Percentiles rank a stretch among this genome's conserved stretches.
phyloP scores from a whole-genome alignment of 768 basidiomycete genomes.

The Antrodiella citrinella region DNA sequence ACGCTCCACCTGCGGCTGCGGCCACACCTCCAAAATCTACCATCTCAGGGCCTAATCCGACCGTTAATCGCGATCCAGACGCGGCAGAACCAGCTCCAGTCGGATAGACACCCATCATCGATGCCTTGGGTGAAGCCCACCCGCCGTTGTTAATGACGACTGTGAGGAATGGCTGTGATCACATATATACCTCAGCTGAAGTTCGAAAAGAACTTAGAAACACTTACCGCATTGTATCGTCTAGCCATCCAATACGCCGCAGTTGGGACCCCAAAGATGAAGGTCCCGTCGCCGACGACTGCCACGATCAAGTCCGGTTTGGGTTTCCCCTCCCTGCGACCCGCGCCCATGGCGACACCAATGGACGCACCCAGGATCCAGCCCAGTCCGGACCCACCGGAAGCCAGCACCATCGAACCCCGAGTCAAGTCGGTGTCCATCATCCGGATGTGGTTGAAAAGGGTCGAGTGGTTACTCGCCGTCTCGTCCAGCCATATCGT shows the following conservation, averaged over 20 bases:
- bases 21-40: constrained; percentile 60
- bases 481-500: constrained; percentile 54
- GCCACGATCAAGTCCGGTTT: constrained; percentile 46
- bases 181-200: not conserved
- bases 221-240: constrained; percentile 53
- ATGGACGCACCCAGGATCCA: constrained; percentile 62
- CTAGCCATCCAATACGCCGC: constrained; percentile 69
- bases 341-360: constrained; percentile 43
- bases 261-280: constrained; percentile 56
- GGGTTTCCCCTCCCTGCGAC: constrained; percentile 11
- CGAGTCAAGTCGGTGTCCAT: constrained; percentile 29
- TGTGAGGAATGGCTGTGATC: constrained; percentile 55
- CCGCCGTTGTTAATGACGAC: constrained; percentile 68
- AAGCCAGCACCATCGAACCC: constrained; percentile 39
- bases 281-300: constrained; percentile 66
- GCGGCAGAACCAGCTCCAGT: constrained; percentile 38
- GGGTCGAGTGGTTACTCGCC: constrained; percentile 44
- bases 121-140: constrained; percentile 59
- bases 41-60: constrained; percentile 55
- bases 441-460: constrained; percentile 51
- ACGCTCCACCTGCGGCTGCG: constrained; percentile 59
- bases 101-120: constrained; percentile 61
- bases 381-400: constrained; percentile 60
- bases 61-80: constrained; percentile 41
- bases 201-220: not conserved